A percentile compares a stretch with the other conserved stretches of the same genome.
Conservation (phyloP, 192 early-diverging fungal genomes). For the Mortierella claussenii region DNA sequence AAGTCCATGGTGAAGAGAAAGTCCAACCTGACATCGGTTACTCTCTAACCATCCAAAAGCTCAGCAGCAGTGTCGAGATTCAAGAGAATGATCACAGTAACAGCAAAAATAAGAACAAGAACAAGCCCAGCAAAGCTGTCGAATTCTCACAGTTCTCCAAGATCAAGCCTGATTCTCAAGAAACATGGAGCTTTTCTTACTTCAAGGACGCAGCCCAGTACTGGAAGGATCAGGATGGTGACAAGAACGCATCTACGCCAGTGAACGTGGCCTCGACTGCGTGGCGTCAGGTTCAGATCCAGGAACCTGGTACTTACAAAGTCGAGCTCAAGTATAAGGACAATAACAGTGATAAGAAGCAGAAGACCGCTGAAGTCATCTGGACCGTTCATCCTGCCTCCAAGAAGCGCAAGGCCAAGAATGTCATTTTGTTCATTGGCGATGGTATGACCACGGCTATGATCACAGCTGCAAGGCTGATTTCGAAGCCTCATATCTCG, state of each 20-base stretch:
- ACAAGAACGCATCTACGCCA: conserved; percentile 41
- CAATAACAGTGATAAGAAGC: too few relatives aligned
- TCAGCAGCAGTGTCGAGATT: too few relatives aligned
- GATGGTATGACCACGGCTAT: conserved; percentile 71
- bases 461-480: conserved; percentile 70
- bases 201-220: conserved; percentile 53
- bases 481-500: conserved; percentile 63
- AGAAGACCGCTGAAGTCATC: conserved; percentile 57
- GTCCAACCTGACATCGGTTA: conserved; percentile 52
- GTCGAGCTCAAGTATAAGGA: conserved; percentile 59
- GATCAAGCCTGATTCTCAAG: conserved; percentile 29
- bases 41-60: conserved; percentile 62
- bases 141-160: conserved; percentile 58
- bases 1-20: conserved; percentile 64
- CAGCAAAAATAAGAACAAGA: conserved; percentile 19
- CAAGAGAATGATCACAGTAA: conserved; percentile 45
- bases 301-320: conserved; percentile 60
- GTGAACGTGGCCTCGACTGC: conserved; percentile 60
- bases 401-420: conserved; percentile 68
- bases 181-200: conserved; percentile 65
- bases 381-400: conserved; percentile 58
- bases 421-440: conserved; percentile 71
- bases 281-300: conserved; percentile 58
- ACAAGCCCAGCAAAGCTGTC: conserved; percentile 28
- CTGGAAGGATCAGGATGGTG: conserved; percentile 46